Conservation (phyloP, 768 basidiomycete genomes). For the Boletus coccyginus region DNA sequence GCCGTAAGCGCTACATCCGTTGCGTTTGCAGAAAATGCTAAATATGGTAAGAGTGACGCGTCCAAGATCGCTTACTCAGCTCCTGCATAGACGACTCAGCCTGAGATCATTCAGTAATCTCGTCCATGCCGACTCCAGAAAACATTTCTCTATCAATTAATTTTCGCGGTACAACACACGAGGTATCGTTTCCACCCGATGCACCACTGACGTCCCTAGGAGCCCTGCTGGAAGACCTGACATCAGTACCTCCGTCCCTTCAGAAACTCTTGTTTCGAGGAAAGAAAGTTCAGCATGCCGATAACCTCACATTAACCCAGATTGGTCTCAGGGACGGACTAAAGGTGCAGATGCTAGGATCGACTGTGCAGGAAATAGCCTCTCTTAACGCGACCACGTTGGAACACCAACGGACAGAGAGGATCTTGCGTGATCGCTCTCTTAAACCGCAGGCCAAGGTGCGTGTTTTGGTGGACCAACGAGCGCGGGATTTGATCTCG, state of each 20-base stretch:
- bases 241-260: slow-evolving; percentile 57
- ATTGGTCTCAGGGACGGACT: slow-evolving; percentile 61
- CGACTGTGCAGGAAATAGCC: slow-evolving; percentile 56
- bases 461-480: not conserved
- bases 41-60: not conserved
- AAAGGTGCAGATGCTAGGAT: slow-evolving; percentile 71
- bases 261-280: slow-evolving; percentile 78
- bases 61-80: slow-evolving; percentile 15
- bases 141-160: slow-evolving; percentile 30
- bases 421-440: slow-evolving; percentile 57
- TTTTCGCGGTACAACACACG: slow-evolving; percentile 48
- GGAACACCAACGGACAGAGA: slow-evolving; percentile 55
- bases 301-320: slow-evolving; percentile 36
- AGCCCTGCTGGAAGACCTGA: slow-evolving; percentile 55
- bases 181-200: slow-evolving; percentile 47
- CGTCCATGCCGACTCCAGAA: slow-evolving; percentile 10
- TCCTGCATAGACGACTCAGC: not conserved
- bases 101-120: not conserved
- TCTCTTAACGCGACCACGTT: slow-evolving; percentile 54
- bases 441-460: slow-evolving; percentile 60
- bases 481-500: not conserved
- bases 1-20: too few species aligned
- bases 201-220: slow-evolving; percentile 53
- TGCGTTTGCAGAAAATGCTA: not conserved
- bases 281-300: slow-evolving; percentile 41